These are phyloP conservation scores for Chalciporus piperatus DNA, from an alignment of 768 basidiomycete genomes.

Conservation along the genomic window DNA sequence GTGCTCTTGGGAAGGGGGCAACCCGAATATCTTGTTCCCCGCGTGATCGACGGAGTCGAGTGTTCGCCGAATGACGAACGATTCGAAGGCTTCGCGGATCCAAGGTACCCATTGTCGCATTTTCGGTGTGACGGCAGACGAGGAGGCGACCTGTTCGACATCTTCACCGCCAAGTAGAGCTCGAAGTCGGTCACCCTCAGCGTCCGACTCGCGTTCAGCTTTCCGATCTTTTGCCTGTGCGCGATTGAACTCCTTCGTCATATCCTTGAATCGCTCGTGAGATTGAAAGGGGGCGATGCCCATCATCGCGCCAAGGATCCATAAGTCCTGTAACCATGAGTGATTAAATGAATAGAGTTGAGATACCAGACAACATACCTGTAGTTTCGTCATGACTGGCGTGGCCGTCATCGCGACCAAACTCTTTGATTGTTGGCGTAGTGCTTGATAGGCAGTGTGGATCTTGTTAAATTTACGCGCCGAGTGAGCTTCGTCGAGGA, in stretches of 20 bases:
- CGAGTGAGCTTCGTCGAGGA: conserved; percentile 6
- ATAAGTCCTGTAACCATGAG: not conserved
- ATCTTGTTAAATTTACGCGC: conserved; percentile 4
- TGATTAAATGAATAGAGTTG: not conserved
- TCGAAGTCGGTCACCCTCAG: not conserved
- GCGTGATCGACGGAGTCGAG: not conserved
- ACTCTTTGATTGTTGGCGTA: fast-evolving
- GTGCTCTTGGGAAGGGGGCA: not conserved
- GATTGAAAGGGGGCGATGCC: not conserved
- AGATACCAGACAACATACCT: not conserved
- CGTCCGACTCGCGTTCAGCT: not conserved
- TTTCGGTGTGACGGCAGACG: not conserved
- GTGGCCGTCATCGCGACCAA: conserved; percentile 3
- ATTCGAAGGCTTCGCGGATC: not conserved
- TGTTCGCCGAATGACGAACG: not conserved
- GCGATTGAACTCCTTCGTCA: not conserved
- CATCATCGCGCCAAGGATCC: conserved; percentile 2
- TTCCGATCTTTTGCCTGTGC: not conserved
- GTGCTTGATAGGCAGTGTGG: not conserved
- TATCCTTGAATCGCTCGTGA: not conserved
- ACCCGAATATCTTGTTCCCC: not conserved
- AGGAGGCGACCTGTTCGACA: not conserved
- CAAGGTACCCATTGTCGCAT: not conserved
- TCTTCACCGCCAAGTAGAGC: not conserved
- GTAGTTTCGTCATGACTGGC: conserved; percentile 5